Conservation (phyloP, 208 protist species). For the Acanthamoeba rhysodes region DNA sequence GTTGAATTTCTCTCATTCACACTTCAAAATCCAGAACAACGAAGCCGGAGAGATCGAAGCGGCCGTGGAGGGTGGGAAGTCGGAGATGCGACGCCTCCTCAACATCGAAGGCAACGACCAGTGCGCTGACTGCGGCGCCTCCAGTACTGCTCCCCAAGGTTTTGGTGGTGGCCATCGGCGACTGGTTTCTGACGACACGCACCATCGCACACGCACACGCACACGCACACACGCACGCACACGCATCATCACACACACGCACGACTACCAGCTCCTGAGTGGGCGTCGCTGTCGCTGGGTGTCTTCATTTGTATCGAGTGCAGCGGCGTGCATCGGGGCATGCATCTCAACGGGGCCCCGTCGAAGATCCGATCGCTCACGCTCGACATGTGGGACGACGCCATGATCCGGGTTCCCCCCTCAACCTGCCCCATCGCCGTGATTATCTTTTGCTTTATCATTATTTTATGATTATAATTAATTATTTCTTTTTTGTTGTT, state of each 20-base stretch:
- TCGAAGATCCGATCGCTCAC: conserved; percentile 86
- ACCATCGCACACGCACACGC: too few relatives aligned
- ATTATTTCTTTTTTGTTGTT: neutral
- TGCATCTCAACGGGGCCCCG: conserved; percentile 76
- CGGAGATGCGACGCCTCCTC: neutral
- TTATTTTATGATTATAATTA: too few relatives aligned
- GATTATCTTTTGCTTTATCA: neutral
- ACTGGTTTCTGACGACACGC: neutral
- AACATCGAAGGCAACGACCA: conserved; percentile 48
- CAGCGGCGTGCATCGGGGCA: conserved; percentile 86
- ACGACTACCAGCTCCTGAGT: conserved; percentile 74
- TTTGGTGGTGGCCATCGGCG: too few relatives aligned
- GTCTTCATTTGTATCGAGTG: conserved; percentile 90
- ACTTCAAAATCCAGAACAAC: too few relatives aligned
- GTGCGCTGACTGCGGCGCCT: conserved; percentile 80
- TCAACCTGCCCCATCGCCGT: neutral
- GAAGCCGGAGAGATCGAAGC: neutral
- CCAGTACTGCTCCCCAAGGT: conserved; percentile 2
- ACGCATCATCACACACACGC: too few relatives aligned
- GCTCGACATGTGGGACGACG: conserved; percentile 81
- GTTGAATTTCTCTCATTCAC: too few relatives aligned
- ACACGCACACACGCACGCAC: too few relatives aligned
- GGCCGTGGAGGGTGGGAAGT: neutral
- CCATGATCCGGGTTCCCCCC: conserved; percentile 6
- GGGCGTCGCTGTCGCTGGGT: conserved; percentile 86